Evolutionary conservation across 371 early-diverging fungal species (phyloP).

Genomic region (Actinomortierella ambigua): DNA sequence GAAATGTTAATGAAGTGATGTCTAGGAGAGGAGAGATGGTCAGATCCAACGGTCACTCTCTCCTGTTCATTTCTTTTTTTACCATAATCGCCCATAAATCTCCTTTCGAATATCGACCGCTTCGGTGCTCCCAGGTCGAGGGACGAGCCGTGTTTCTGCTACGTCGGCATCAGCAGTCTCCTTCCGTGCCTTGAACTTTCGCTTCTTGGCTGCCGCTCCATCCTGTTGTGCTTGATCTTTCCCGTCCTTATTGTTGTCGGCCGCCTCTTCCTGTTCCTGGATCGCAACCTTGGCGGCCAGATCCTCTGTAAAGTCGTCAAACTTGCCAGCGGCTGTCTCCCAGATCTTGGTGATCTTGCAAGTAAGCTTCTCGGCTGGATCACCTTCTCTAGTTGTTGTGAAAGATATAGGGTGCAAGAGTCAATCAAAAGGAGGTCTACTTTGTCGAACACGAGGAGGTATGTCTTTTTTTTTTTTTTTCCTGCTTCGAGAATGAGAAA

Average conservation of each 20-base stretch:
- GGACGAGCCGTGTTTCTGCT: conserved; percentile 52
- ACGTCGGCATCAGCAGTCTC: conserved; percentile 50
- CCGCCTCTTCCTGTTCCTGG: conserved; percentile 13
- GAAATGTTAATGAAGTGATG: too few relatives aligned
- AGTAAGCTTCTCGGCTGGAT: conserved; percentile 60
- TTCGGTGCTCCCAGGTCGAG: conserved; percentile 39
- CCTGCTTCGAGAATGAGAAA: too few relatives aligned
- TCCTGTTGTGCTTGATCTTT: conserved; percentile 11
- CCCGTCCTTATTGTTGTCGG: conserved; percentile 3
- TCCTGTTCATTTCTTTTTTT: neutral
- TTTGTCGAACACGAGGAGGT: too few relatives aligned
- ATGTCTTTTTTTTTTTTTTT: neutral
- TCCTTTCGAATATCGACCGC: too few relatives aligned
- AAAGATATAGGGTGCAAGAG: neutral
- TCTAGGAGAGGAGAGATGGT: too few relatives aligned
- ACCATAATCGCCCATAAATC: conserved; percentile 16
- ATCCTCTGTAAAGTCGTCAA: conserved; percentile 54
- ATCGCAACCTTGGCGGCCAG: conserved; percentile 30
- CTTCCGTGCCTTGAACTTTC: conserved; percentile 16
- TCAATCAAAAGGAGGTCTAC: neutral
- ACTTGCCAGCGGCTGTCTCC: conserved; percentile 60
- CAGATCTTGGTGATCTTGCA: conserved; percentile 60
- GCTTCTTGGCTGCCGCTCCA: conserved; percentile 3
- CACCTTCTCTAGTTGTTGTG: conserved; percentile 48
- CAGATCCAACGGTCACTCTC: neutral